Evolutionary conservation across 306 rosid species (phyloP), one percentile per base, ranked within the genome.

Genomic region (Quillaja saponaria): DNA sequence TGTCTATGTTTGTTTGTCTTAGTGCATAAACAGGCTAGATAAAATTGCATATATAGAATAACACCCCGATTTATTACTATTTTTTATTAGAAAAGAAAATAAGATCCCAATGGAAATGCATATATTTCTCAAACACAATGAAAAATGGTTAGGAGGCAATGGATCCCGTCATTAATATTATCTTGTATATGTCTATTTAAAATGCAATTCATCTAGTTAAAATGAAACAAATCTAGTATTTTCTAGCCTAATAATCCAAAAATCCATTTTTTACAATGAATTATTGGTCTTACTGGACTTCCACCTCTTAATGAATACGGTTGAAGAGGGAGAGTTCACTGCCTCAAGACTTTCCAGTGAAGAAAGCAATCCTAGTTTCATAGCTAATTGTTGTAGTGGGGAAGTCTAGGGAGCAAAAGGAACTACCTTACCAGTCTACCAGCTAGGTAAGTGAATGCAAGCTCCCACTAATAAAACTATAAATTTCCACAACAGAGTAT

Each of bases 11-110:
- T 39, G 14, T 20, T 37, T 19, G 6, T 16, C 18, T 7, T 52
- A 16, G 64, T 10, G 16, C 17, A 18, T 16, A 41, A 14, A 15
- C 25, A 5, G 2, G 34, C 38, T 11, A 60, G 53, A 21, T 28
- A 10, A 8, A 57, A 21, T 59, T 52, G 61, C 52, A 58, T 34
- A 58, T 40, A 34, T 31, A 35, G 6, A 4, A 48, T 12, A 44
- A 25, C 34, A 8, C 8, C 49, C 10, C 35, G 49, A 37, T 37
- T n/a, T n/a, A n/a, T n/a, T n/a, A n/a, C n/a, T n/a, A n/a, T n/a
- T n/a, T n/a, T n/a, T n/a, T n/a, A n/a, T n/a, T n/a, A n/a, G n/a
- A n/a, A n/a, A n/a, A n/a, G n/a, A n/a, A n/a, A n/a, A n/a, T 12
- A 44, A 25, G 46, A 8, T 8, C 49, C 10, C 35, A 63, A 37